phyloP scores from a whole-genome alignment of 1,284 basidiomycete genomes.

The Coniferiporia weirii region DNA sequence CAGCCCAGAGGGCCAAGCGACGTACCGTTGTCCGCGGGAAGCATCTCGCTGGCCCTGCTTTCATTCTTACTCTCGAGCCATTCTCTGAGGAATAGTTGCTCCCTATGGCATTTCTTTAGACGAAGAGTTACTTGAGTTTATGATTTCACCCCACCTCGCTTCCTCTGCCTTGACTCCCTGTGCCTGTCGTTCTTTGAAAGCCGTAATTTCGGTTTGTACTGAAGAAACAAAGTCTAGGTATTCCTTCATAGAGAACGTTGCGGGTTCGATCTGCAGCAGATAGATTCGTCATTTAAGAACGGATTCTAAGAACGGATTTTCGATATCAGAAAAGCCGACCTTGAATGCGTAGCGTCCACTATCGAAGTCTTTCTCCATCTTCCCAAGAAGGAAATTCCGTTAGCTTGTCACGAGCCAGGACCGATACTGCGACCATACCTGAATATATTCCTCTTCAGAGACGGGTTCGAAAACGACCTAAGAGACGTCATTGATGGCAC shows the following conservation, averaged over 20 bases:
- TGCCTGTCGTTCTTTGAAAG: constrained; percentile 39
- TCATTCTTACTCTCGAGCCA: constrained; percentile 28
- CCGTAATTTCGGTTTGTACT: constrained; percentile 37
- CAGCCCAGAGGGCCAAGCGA: too few relatives aligned
- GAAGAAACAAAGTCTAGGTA: constrained; percentile 42
- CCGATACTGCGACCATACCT: constrained; percentile 28
- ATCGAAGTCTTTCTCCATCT: constrained; percentile 56
- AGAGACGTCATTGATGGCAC: neutral
- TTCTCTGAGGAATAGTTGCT: constrained; percentile 29
- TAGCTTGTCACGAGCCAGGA: too few relatives aligned
- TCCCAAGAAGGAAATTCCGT: constrained; percentile 1
- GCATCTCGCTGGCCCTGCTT: neutral
- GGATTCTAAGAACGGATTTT: neutral
- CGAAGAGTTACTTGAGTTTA: neutral
- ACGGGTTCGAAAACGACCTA: constrained; percentile 46
- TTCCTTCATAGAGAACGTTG: constrained; percentile 48
- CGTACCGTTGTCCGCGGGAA: too few relatives aligned
- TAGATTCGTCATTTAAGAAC: neutral
- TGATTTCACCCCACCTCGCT: constrained; percentile 30
- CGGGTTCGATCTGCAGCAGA: constrained; percentile 39
- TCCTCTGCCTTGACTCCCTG: constrained; percentile 35
- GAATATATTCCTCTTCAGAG: constrained; percentile 39
- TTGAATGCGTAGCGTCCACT: constrained; percentile 56
- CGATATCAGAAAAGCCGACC: constrained; percentile 27
- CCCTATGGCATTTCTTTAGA: constrained; percentile 24